phyloP scores from a whole-genome alignment of 225 moss, liverwort and hornwort species.

The Polytrichum commune region DNA sequence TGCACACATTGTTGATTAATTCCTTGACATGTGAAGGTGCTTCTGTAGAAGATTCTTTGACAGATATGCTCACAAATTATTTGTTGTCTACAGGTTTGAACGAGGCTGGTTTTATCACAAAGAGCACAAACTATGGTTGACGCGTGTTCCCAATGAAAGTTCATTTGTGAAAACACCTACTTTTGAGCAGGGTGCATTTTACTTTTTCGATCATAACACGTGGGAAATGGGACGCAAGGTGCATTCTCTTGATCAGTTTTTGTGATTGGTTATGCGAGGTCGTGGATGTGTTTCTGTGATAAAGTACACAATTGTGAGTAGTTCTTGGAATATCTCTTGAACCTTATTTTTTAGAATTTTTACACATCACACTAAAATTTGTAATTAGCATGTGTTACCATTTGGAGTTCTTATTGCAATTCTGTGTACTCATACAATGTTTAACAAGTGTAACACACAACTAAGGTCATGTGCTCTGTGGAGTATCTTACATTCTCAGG shows the following conservation, averaged over 20 bases:
- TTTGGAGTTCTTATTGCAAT: not conserved
- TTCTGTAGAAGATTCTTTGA: too few relatives aligned
- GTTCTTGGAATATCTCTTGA: too few relatives aligned
- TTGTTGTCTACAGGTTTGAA: constrained; percentile 50
- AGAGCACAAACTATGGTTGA: constrained; percentile 87
- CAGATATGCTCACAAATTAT: too few relatives aligned
- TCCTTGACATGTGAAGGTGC: too few relatives aligned
- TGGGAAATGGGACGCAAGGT: constrained; percentile 95
- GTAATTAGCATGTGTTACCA: too few relatives aligned
- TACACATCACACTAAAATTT: too few relatives aligned
- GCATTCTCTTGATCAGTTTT: constrained; percentile 9
- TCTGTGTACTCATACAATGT: not conserved
- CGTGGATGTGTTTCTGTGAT: too few relatives aligned
- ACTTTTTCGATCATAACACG: constrained; percentile 77
- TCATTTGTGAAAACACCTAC: constrained; percentile 69
- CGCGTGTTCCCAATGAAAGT: constrained; percentile 79
- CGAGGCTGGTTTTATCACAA: constrained; percentile 98
- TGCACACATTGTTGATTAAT: too few relatives aligned
- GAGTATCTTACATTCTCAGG: not conserved
- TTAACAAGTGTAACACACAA: not conserved
- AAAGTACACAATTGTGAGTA: too few relatives aligned
- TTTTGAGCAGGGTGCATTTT: constrained; percentile 87
- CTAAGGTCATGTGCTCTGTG: not conserved
- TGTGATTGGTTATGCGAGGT: not conserved
- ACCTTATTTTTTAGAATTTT: too few relatives aligned